Base-by-base conservation (phyloP, 1,284 basidiomycete genomes). In the Papiliotrema flavescens region DNA sequence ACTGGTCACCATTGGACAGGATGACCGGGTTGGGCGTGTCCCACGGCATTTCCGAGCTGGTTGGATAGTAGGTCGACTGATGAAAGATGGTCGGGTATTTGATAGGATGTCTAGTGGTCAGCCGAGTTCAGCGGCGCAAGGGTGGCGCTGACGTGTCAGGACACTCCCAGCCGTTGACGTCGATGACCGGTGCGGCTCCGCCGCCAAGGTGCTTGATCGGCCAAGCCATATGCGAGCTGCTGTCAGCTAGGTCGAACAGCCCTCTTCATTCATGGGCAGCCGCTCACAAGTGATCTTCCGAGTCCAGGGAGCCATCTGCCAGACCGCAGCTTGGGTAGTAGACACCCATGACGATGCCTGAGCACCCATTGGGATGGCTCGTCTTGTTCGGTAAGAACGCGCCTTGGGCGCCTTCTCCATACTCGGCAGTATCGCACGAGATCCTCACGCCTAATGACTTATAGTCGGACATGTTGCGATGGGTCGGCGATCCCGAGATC, bases 221-320 rank as follows among this genome's bases (percentile, higher is more conserved):
- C 71, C 71, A 75, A 6, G 66, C 54, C 66, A 75, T 68, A 59
- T 75, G 73, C 13, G 66, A 69, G 62, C 65, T 69, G 46, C 22
- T 42, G 41, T 57, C 49, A 50, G 55, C 51, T 42, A 20, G 13
- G 20, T 11, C n/a, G n/a, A 22, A n/a, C 23, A 19, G 22, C 19
- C 19, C n/a, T 19, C 35, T 20, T 13, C 34, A 9, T 17, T 24
- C 22, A 17, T 24, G 19, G 24, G 44, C 6, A 2, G 22, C 17
- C 26, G 50, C 65, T 60, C 36, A 67, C 64, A 75, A 75, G 57
- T 75, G 69, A 59, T 73, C 70, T 2, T 49, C 39, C 22, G 68
- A 70, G 53, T 68, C 63, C 23, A 67, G 50, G 23, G 51, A 42
- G 14, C 63, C 64, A 58, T 63, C 53, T 11, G 67, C 69, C 41